Percentiles rank a stretch among this genome's conserved stretches.
These are phyloP conservation scores for Auriscalpium microsporum DNA, from an alignment of 768 basidiomycete genomes.

Conservation along the genomic window DNA sequence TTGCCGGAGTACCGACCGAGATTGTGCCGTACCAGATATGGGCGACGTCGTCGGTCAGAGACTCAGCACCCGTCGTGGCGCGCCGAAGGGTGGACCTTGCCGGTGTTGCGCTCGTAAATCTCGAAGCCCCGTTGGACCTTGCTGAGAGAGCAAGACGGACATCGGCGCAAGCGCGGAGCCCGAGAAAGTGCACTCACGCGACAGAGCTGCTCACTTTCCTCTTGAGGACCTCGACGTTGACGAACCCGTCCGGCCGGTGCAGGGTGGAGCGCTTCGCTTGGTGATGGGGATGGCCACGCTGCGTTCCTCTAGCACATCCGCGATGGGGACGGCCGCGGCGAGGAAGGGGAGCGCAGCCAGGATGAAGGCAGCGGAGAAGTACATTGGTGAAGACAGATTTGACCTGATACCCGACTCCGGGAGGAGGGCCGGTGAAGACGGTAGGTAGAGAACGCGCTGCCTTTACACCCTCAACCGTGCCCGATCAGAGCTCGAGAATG, in stretches of 20 bases:
- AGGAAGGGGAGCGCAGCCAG: neutral
- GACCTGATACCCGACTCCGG: too few relatives aligned
- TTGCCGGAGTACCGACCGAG: constrained; percentile 1
- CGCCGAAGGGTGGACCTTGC: neutral
- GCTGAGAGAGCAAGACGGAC: neutral
- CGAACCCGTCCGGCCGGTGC: neutral
- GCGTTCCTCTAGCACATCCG: neutral
- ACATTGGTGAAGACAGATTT: neutral
- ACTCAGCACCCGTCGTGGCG: neutral
- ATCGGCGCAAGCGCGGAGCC: too few relatives aligned
- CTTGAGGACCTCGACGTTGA: neutral
- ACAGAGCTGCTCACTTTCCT: too few relatives aligned
- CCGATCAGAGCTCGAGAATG: too few relatives aligned
- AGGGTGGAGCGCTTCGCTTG: constrained; percentile 1
- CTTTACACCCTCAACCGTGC: too few relatives aligned
- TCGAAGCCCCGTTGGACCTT: neutral
- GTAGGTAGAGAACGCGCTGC: too few relatives aligned
- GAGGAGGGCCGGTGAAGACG: too few relatives aligned
- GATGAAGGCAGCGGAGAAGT: neutral
- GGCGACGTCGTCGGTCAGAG: neutral
- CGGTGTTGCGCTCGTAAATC: constrained; percentile 1
- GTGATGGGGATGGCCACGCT: neutral
- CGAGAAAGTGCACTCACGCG: too few relatives aligned
- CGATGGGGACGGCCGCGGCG: neutral
- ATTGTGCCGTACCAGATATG: constrained; percentile 8